Conservation (phyloP, 2,329 filamentous ascomycete genomes). For the Decorospora gaudefroyi region DNA sequence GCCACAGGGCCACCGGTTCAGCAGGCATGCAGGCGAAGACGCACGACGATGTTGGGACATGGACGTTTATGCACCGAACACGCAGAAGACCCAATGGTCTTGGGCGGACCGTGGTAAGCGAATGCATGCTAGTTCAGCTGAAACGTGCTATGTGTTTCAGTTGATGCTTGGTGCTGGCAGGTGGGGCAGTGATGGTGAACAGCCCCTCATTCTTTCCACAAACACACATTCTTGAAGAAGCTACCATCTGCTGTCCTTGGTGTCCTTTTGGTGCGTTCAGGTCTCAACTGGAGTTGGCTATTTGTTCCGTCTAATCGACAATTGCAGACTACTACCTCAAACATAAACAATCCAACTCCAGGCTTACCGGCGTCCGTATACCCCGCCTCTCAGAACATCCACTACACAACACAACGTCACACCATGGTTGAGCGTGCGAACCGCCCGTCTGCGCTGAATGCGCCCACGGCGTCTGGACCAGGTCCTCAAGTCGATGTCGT, state of each 20-base stretch:
- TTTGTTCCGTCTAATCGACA: background rate
- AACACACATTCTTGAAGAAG: conserved; percentile 21
- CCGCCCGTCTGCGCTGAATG: conserved; percentile 71
- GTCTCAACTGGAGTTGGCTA: conserved; percentile 13
- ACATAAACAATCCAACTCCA: background rate
- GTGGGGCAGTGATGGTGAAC: conserved; percentile 25
- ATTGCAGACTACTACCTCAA: background rate
- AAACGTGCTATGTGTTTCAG: conserved; percentile 25
- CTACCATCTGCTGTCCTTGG: conserved; percentile 14
- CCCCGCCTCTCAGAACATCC: conserved; percentile 10
- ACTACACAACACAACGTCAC: conserved; percentile 22
- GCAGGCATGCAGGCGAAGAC: conserved; percentile 13
- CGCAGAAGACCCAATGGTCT: conserved; percentile 7
- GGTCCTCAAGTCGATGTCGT: conserved; percentile 75
- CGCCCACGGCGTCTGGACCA: conserved; percentile 64
- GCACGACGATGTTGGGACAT: conserved; percentile 1
- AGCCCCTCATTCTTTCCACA: conserved; percentile 27
- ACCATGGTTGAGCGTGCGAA: conserved; percentile 81
- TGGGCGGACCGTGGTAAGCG: conserved; percentile 6
- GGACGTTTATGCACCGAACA: conserved; percentile 2
- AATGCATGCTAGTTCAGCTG: conserved; percentile 21
- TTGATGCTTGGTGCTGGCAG: conserved; percentile 20
- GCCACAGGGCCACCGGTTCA: conserved; percentile 5
- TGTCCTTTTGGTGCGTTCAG: no score
- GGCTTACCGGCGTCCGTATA: no score